phyloP scores from a whole-genome alignment of 352 stramenopile species.

The Pythium periplocum region DNA sequence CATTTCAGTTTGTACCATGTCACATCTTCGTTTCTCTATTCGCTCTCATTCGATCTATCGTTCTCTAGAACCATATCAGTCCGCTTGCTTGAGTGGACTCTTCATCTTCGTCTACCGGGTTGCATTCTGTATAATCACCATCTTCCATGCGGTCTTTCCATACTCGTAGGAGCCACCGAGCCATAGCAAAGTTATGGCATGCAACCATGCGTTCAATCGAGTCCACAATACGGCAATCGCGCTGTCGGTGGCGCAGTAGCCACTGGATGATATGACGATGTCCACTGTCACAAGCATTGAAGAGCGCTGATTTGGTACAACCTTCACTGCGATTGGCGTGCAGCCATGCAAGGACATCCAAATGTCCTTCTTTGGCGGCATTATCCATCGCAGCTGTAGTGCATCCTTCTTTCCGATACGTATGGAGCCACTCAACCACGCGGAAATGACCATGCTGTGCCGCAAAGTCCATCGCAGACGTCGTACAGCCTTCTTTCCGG shows the following conservation, averaged over 20 bases:
- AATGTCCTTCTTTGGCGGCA: slow-evolving; percentile 36
- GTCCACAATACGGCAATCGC: slow-evolving; percentile 28
- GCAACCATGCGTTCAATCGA: slow-evolving; percentile 33
- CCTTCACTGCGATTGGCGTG: slow-evolving; percentile 47
- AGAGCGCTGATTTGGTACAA: slow-evolving; percentile 62
- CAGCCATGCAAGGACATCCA: slow-evolving; percentile 47
- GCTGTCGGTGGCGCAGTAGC: slow-evolving; percentile 37
- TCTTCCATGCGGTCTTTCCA: no score
- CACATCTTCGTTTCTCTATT: no score
- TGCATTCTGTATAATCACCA: no score
- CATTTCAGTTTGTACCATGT: no score
- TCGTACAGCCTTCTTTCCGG: slow-evolving; percentile 48
- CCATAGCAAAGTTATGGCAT: slow-evolving; percentile 12
- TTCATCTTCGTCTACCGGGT: no score
- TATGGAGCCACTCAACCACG: slow-evolving; percentile 58
- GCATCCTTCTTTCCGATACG: slow-evolving; percentile 40
- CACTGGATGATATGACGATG: slow-evolving; percentile 54
- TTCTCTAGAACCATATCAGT: no score
- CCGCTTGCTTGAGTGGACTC: no score
- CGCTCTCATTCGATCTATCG: no score
- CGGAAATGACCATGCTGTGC: slow-evolving; percentile 48
- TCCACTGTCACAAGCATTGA: slow-evolving; percentile 50
- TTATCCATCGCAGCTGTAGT: slow-evolving; percentile 56
- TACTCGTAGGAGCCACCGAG: slow-evolving; percentile 15
- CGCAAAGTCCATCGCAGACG: slow-evolving; percentile 62